Base-by-base conservation (phyloP, 148 eudicot genomes). In the Persicaria maculosa region DNA sequence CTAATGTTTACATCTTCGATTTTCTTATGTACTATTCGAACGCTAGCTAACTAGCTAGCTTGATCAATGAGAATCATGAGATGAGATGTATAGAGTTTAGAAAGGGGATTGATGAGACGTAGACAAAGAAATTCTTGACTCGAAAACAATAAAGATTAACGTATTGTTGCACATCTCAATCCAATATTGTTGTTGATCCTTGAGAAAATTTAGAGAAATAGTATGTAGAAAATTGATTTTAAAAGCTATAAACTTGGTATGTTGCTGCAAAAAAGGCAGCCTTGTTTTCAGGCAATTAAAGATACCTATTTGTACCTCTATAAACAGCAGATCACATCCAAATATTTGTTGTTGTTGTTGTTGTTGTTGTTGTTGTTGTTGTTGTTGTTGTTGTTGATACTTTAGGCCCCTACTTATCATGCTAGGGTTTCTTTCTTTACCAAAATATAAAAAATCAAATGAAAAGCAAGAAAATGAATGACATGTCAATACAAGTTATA, bases 201-300 rank as follows among this genome's bases (percentile, higher is more conserved):
- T 9, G 7, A 48, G 52, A 48, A 9, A 48, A 48, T 12, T 48
- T 12, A 48, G 52, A 48, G 52, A 7, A 48, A 2, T 48, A 48
- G 3, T 48, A 48, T 48, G 12, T 12, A 48, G 14, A 48, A 12
- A 48, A 48, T 9, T 6, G 52, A 48, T 48, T 9, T 2, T 1
- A 58, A 58, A 58, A 55, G 7, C 17, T 17, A 55, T 17, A 17
- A 55, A 43, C 46, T 65, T 43, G 17, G 44, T 7, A 65, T 45
- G 47, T 14, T 65, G 19, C 70, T 65, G 70, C 70, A 65, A 14
- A 65, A 65, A 65, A 12, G 5, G 70, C 20, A 65, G 43, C 19
- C 9, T 40, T 15, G 16, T 65, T 65, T 65, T 36, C 9, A 65
- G 46, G 43, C 47, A 62, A 62, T 36, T 11, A 7, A 31, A 31